Percentiles rank a stretch among this genome's conserved stretches.
Conservation (phyloP, 129 eudicot species). For the Chrysanthemum seticuspe region DNA sequence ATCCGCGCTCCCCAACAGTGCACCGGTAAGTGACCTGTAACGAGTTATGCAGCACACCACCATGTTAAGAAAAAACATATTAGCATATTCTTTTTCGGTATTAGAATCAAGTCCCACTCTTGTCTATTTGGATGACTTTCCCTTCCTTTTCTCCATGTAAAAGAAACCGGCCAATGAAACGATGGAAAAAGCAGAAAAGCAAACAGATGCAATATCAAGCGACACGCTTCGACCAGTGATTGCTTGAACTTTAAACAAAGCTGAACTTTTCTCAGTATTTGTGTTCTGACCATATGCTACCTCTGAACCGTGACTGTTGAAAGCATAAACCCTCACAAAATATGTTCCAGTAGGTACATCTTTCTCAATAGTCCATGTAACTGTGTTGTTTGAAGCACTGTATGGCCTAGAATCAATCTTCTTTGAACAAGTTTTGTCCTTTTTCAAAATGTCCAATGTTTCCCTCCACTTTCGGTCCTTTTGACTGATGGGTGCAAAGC, state of each 20-base stretch:
- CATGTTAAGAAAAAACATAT: background rate
- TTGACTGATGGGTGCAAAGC: conserved; percentile 68
- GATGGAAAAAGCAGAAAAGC: conserved; percentile 63
- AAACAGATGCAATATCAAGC: conserved; percentile 56
- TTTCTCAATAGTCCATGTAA: conserved; percentile 45
- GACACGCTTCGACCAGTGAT: conserved; percentile 57
- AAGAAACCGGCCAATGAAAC: conserved; percentile 60
- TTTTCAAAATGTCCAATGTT: conserved; percentile 40
- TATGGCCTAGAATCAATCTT: conserved; percentile 45
- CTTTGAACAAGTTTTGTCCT: conserved; percentile 69
- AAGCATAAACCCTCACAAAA: conserved; percentile 57
- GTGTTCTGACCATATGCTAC: conserved; percentile 66
- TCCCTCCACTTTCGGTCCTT: conserved; percentile 64
- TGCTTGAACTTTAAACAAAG: conserved; percentile 47
- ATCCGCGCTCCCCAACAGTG: conserved; percentile 4
- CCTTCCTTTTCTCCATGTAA: conserved; percentile 61
- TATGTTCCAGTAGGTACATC: conserved; percentile 57
- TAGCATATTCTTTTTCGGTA: background rate
- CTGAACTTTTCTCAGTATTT: conserved; percentile 31
- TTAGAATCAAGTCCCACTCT: background rate
- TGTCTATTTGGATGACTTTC: conserved; percentile 22
- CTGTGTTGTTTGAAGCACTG: conserved; percentile 36
- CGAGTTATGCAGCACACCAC: conserved; percentile 4
- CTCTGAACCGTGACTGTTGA: conserved; percentile 22
- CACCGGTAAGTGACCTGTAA: background rate